Base-by-base conservation (phyloP, 345 rosid genomes). In the Acer campestre region DNA sequence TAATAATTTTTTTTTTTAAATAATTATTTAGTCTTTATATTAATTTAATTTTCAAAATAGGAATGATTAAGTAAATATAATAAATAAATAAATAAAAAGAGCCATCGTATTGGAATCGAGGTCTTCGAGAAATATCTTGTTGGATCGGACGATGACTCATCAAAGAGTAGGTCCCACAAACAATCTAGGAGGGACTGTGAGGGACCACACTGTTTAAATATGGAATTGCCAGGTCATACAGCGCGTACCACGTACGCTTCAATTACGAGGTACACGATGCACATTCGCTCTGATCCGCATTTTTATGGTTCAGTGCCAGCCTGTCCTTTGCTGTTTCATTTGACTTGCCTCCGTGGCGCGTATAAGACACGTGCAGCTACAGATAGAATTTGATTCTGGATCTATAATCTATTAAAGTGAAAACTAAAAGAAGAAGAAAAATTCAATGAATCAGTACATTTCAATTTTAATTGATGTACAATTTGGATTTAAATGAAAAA, bases 251-350 rank as follows among this genome's bases (percentile, higher is more conserved):
- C 6, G 3, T 23, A 71, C 63, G 44, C 27, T 31, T 55, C 63
- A 4, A 10, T 18, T 61, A 0, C 63, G 46, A 46, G 38, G 48
- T 53, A 18, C 44, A 56, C 46, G 18, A 29, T 31, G 10, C 17
- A 10, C 62, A 20, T 1, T 14, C 16, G 16, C 23, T 38, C 12
- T 16, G 17, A 40, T 42, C 27, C 53, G 20, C 25, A 40, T 46
- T 67, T 65, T 67, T 42, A 42, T 67, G 53, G 27, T 42, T 67
- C 68, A 31, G 44, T 31, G 68, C 46, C 68, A 35, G 68, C 68
- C 68, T 65, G 46, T 31, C 46, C 11, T 17, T 16, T 16, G 49
- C 49, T 46, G 0, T 10, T 46, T 46, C 49, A 46, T 10, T 46
- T 46, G 49, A 53, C n/a, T 53, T 20, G n/a, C 58, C 58, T 53